Conservation (phyloP, 768 basidiomycete species). For the Suillus spraguei region DNA sequence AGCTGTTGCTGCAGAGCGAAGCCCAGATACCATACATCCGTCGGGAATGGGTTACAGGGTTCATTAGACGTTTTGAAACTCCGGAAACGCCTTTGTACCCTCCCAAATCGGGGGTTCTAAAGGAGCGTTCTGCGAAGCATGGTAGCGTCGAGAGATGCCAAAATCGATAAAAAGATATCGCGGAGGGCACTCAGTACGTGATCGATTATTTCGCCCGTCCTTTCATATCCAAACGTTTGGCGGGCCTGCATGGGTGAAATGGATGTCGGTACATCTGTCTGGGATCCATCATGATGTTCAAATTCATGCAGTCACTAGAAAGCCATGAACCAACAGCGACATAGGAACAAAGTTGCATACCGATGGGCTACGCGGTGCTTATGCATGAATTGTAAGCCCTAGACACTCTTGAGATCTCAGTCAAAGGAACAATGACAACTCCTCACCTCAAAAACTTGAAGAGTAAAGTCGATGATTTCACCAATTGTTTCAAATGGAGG, state of each 20-base stretch:
- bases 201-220: conserved; percentile 14
- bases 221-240: conserved; percentile 6
- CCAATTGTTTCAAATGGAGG: conserved; percentile 26
- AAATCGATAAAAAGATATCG: conserved; percentile 35
- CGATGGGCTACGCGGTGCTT: conserved; percentile 12
- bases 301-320: conserved; percentile 22
- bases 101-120: conserved; percentile 20
- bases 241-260: conserved; percentile 14
- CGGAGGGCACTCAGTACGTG: conserved; percentile 27
- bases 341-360: neutral
- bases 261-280: conserved; percentile 15
- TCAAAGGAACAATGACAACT: neutral
- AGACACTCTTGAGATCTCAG: neutral
- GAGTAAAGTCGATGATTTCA: conserved; percentile 32
- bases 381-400: conserved; percentile 17
- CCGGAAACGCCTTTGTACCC: conserved; percentile 30
- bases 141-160: conserved; percentile 27
- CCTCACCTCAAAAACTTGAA: conserved; percentile 28
- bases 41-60: conserved; percentile 25
- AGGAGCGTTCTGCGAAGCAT: conserved; percentile 9
- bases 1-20: neutral
- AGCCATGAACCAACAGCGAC: conserved; percentile 26
- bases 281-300: conserved; percentile 31
- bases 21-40: conserved; percentile 20
- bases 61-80: conserved; percentile 17